Conservation (phyloP, 148 eudicot species). For the Nyssa sinensis region DNA sequence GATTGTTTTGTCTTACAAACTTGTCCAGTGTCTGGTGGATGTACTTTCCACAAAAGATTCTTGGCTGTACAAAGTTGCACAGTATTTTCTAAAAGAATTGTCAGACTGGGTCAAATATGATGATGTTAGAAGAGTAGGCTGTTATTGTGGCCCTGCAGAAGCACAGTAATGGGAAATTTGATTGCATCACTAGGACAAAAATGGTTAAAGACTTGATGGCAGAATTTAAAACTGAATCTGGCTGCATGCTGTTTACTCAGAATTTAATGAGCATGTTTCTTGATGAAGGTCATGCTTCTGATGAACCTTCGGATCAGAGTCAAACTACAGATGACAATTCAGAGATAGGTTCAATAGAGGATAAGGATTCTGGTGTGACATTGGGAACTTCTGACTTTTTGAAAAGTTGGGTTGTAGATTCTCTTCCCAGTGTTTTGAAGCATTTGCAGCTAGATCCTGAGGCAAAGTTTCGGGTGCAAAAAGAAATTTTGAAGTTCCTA, state of each 20-base stretch:
- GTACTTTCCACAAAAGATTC: slow-evolving; percentile 71
- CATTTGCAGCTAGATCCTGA: slow-evolving; percentile 66
- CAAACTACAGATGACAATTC: slow-evolving; percentile 86
- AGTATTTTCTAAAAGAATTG: slow-evolving; percentile 65
- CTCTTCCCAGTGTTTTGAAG: slow-evolving; percentile 67
- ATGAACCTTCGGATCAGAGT: slow-evolving; percentile 92
- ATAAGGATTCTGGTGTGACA: slow-evolving; percentile 56
- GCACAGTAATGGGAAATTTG: slow-evolving; percentile 89
- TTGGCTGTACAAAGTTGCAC: slow-evolving; percentile 83
- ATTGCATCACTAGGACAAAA: slow-evolving; percentile 65
- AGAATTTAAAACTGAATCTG: slow-evolving; percentile 74
- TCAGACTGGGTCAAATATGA: slow-evolving; percentile 66
- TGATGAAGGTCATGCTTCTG: slow-evolving; percentile 65
- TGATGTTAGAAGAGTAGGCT: slow-evolving; percentile 67
- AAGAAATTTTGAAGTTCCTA: slow-evolving; percentile 87
- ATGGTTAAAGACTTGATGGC: slow-evolving; percentile 75
- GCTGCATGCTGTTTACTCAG: slow-evolving; percentile 75
- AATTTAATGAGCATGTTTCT: slow-evolving; percentile 72
- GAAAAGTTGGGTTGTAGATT: slow-evolving; percentile 87
- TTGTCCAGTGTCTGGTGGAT: slow-evolving; percentile 89
- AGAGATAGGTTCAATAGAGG: slow-evolving; percentile 70
- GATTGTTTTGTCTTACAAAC: slow-evolving; percentile 63
- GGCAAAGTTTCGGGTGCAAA: slow-evolving; percentile 66
- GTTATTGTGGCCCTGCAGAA: slow-evolving; percentile 82
- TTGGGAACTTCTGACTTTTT: slow-evolving; percentile 54